A percentile compares a stretch with the other conserved stretches of the same genome.
Evolutionary conservation across 176 grass and related monocot species (phyloP).

Genomic region (Secale cereale): DNA sequence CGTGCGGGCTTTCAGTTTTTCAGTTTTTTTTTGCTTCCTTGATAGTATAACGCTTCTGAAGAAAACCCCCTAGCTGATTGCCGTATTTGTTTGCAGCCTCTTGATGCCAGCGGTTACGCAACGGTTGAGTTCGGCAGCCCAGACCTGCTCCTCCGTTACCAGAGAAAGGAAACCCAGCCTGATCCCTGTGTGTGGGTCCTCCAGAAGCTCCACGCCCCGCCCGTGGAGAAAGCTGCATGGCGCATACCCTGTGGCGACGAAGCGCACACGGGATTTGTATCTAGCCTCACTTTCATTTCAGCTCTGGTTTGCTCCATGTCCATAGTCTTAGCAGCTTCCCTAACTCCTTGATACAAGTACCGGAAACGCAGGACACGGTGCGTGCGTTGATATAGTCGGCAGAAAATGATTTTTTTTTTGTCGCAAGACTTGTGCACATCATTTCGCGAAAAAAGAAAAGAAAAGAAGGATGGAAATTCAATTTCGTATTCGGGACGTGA

Average conservation of each 20-base stretch:
- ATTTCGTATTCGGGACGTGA: neutral
- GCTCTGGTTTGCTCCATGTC: conserved; percentile 69
- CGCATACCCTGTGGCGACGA: conserved; percentile 65
- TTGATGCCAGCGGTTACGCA: conserved; percentile 52
- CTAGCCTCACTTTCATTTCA: conserved; percentile 59
- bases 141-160: conserved; percentile 57
- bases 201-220: conserved; percentile 4
- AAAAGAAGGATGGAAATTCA: too few relatives aligned
- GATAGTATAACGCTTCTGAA: neutral
- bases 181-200: conserved; percentile 42
- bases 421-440: neutral
- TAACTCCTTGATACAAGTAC: conserved; percentile 20
- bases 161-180: conserved; percentile 29
- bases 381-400: neutral
- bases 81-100: conserved; percentile 50
- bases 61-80: conserved; percentile 5
- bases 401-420: neutral
- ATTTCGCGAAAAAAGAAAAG: neutral
- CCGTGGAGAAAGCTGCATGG: conserved; percentile 44
- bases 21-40: neutral
- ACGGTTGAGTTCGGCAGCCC: conserved; percentile 44
- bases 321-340: conserved; percentile 44
- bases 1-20: neutral
- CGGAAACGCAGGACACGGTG: neutral
- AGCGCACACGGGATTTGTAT: conserved; percentile 56